Conservation (phyloP, 139 green algal genomes). For the Astrephomene gubernaculifera region DNA sequence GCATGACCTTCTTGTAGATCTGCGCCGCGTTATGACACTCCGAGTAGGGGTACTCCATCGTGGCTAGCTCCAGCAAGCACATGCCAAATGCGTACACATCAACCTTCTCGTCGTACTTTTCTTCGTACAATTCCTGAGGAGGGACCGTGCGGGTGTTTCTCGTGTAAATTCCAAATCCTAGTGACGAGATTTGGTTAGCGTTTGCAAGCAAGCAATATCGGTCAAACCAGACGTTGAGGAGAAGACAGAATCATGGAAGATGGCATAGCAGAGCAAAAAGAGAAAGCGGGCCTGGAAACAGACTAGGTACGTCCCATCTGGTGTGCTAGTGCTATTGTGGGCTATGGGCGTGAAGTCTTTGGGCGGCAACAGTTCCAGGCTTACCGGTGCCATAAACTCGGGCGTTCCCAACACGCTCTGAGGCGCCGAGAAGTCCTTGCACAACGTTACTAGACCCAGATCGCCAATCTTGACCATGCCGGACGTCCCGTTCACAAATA, state of each 20-base stretch:
- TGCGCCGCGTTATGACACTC: slow-evolving; percentile 96
- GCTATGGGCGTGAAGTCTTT: too few relatives aligned
- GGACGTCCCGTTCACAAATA: slow-evolving; percentile 91
- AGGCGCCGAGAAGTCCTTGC: slow-evolving; percentile 87
- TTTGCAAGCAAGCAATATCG: too few relatives aligned
- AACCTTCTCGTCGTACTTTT: slow-evolving; percentile 96
- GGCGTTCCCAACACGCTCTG: slow-evolving; percentile 95
- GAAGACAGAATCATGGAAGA: too few relatives aligned
- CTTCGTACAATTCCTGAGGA: slow-evolving; percentile 92
- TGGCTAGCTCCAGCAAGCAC: slow-evolving; percentile 97
- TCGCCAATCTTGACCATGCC: slow-evolving; percentile 98
- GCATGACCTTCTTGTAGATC: slow-evolving; percentile 95
- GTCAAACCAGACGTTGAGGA: too few relatives aligned
- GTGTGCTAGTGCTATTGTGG: too few relatives aligned
- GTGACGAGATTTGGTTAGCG: too few relatives aligned
- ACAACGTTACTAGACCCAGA: slow-evolving; percentile 92
- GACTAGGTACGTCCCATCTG: too few relatives aligned
- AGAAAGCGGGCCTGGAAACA: too few relatives aligned
- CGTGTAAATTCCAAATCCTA: too few relatives aligned
- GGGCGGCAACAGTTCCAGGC: too few relatives aligned
- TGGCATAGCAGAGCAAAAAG: too few relatives aligned
- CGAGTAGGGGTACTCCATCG: slow-evolving; percentile 94
- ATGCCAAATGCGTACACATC: slow-evolving; percentile 94
- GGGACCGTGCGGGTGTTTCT: not conserved
- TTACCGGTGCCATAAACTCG: slow-evolving; percentile 95